A percentile compares a stretch with the other conserved stretches of the same genome.
Evolutionary conservation across 1,284 basidiomycete genomes (phyloP).

Genomic region (Wallemia hederae): DNA sequence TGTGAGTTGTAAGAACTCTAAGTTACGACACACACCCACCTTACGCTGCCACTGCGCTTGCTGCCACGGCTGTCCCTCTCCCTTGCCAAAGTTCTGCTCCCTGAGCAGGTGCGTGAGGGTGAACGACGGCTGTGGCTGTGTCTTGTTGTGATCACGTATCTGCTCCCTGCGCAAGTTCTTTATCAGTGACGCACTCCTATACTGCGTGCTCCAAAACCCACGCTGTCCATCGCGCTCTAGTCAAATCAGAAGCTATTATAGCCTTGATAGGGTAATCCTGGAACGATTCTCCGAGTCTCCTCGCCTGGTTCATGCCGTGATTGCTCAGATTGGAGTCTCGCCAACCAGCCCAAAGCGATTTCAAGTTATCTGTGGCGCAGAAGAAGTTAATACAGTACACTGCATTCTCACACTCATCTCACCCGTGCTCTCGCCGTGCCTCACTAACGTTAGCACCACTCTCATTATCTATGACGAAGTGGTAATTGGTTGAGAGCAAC

Average conservation of each 20-base stretch:
- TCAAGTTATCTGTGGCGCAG: neutral
- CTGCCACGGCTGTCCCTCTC: neutral
- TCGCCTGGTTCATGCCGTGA: neutral
- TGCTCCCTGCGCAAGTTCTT: neutral
- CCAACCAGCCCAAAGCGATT: neutral
- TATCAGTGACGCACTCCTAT: neutral
- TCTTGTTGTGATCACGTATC: neutral
- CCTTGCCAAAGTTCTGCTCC: neutral
- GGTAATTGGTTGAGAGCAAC: too few relatives aligned
- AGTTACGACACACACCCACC: too few relatives aligned
- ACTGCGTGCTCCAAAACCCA: too few relatives aligned
- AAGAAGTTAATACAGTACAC: too few relatives aligned
- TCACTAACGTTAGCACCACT: neutral
- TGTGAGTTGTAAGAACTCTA: too few relatives aligned
- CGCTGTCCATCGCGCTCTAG: neutral
- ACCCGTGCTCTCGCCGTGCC: neutral
- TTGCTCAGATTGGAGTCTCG: neutral
- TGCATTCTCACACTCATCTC: neutral
- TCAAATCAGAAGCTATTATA: neutral
- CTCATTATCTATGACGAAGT: too few relatives aligned
- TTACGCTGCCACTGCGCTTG: neutral
- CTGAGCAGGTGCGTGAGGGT: neutral
- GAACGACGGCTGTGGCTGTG: neutral
- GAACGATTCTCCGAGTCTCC: neutral
- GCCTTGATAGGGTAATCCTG: neutral